phyloP scores from a whole-genome alignment of 352 stramenopile genomes.

The Pythium volutum region DNA sequence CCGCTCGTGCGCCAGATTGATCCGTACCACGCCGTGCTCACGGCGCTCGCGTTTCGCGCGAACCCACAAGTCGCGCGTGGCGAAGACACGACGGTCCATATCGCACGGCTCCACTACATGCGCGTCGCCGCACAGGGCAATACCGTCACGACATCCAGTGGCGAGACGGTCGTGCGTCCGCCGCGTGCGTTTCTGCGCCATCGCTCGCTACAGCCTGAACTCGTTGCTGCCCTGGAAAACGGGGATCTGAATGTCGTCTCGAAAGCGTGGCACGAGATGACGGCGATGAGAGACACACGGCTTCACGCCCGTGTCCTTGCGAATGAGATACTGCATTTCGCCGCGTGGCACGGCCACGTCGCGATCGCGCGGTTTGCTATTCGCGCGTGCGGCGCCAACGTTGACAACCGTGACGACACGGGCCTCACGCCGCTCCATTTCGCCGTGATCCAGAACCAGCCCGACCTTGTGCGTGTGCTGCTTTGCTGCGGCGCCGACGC shows the following conservation, averaged over 20 bases:
- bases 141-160: constrained; percentile 23
- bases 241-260: constrained; percentile 39
- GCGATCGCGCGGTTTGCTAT: constrained; percentile 65
- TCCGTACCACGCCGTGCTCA: constrained; percentile 69
- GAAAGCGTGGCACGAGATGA: constrained; percentile 45
- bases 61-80: constrained; percentile 39
- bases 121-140: constrained; percentile 11
- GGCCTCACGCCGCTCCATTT: constrained; percentile 77
- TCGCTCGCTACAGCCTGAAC: constrained; percentile 56
- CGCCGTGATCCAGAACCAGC: constrained; percentile 70
- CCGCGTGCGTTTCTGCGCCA: constrained; percentile 53
- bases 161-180: constrained; percentile 16
- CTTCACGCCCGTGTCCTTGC: constrained; percentile 42
- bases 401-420: constrained; percentile 70
- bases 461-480: constrained; percentile 67
- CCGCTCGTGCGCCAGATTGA: constrained; percentile 66
- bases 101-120: constrained; percentile 54
- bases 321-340: constrained; percentile 79
- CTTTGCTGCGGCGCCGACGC: constrained; percentile 49
- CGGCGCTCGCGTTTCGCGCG: constrained; percentile 50
- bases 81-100: constrained; percentile 54
- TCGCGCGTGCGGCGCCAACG: constrained; percentile 51
- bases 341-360: constrained; percentile 64
- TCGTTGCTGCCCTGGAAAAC: constrained; percentile 37
- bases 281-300: constrained; percentile 22